Evolutionary conservation across 306 rosid species (phyloP), one percentile per base, ranked within the genome.

Genomic region (Castanea sativa): DNA sequence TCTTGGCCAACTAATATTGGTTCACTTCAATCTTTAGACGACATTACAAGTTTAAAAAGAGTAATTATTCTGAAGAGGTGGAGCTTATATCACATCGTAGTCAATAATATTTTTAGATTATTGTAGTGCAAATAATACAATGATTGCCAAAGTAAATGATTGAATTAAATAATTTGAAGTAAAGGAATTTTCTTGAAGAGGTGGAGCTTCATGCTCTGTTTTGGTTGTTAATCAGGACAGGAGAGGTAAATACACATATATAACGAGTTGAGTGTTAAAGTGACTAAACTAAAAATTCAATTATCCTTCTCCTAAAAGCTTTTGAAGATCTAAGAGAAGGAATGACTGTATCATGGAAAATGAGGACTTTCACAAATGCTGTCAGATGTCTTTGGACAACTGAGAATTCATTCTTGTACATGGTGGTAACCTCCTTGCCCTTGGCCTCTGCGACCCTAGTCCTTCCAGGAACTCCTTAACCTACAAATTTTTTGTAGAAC

Each of bases 381-480:
- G 78, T 55, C 84, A 85, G 30, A 7, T 38, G 21, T 69, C 79
- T 14, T 16, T 71, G 25, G 91, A 80, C 53, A 82, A 71, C 1
- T 79, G 49, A 74, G 87, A 83, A 38, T 72, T 73, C 68, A 87
- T 83, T 45, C 65, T 32, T 60, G 75, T 67, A 10, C 45, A 80
- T 55, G 74, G 64, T 25, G 82, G 70, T 60, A 86, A 75, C 77
- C 82, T 79, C 78, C 77, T 83, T 73, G 86, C 60, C 76, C 51
- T 82, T 38, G 91, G 91, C 75, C 76, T 86, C 78, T 90, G 94
- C 97, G 89, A 86, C 75, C 99, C 96, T 9, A 80, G 73, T 82
- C 93, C 89, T 75, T 89, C 91, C n/a, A 92, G 80, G 79, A 92
- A 95, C 82, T 90, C 97, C 87, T 95, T 97, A 95, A 73, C 92